phyloP scores from a whole-genome alignment of 202 grass and related monocot genomes.

The Bolboschoenoplectus hybrid region DNA sequence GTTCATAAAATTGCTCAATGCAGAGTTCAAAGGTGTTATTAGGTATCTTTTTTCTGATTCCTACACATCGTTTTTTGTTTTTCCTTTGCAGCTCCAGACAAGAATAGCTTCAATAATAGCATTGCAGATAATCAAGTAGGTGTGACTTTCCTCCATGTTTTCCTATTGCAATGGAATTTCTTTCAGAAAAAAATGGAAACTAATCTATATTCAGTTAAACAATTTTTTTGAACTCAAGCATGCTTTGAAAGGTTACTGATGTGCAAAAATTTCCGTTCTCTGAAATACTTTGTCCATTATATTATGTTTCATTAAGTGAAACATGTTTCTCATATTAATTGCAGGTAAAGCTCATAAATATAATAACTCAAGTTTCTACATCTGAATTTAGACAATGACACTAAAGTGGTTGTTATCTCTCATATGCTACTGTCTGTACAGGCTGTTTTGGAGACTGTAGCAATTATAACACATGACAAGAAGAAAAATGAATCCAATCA shows the following conservation, averaged over 20 bases:
- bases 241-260: background rate
- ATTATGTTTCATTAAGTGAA: background rate
- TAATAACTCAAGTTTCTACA: background rate
- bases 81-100: conserved; percentile 66
- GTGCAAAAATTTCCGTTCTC: background rate
- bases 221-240: conserved; percentile 18
- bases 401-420: background rate
- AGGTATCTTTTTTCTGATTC: conserved; percentile 14
- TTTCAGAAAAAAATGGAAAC: conserved; percentile 30
- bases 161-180: conserved; percentile 5
- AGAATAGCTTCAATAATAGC: conserved; percentile 97
- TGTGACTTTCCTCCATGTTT: conserved; percentile 76
- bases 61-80: background rate
- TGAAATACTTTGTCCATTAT: background rate
- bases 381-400: conserved; percentile 23
- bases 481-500: conserved; percentile 89
- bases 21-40: background rate
- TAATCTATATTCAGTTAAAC: background rate
- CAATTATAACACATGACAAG: conserved; percentile 96
- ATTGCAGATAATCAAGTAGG: conserved; percentile 99
- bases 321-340: conserved; percentile 5
- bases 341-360: background rate
- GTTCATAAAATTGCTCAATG: background rate
- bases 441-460: conserved; percentile 98
- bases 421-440: conserved; percentile 48